Conservation (phyloP, 345 rosid genomes). For the Lumnitzera littorea region DNA sequence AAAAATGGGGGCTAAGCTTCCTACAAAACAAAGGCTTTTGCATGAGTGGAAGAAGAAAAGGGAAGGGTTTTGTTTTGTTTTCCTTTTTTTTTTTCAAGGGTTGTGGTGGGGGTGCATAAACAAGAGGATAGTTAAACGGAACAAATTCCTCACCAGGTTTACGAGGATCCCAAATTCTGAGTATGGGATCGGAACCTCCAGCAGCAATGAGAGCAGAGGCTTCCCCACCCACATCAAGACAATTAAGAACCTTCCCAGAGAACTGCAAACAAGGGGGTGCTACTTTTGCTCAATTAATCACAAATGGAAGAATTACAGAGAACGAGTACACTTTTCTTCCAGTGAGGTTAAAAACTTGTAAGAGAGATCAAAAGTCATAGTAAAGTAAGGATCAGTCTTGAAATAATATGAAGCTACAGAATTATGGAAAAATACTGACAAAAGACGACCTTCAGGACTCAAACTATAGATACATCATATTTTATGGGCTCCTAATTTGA, state of each 20-base stretch:
- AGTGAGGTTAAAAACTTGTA: neutral
- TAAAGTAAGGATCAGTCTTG: too few species aligned
- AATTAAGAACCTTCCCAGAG: constrained; percentile 75
- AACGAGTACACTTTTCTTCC: neutral
- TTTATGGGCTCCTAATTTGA: too few species aligned
- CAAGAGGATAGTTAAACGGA: neutral
- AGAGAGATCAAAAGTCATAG: too few species aligned
- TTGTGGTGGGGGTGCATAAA: neutral
- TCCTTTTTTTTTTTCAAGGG: too few species aligned
- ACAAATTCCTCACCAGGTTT: constrained; percentile 59
- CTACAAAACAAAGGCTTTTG: constrained; percentile 28
- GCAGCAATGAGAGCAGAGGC: constrained; percentile 84
- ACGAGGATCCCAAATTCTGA: constrained; percentile 97
- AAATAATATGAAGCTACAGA: too few species aligned
- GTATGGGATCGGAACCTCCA: constrained; percentile 82
- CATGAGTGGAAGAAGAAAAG: constrained; percentile 1
- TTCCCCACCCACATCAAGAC: constrained; percentile 90
- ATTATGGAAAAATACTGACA: too few species aligned
- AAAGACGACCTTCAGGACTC: too few species aligned
- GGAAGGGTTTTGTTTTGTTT: neutral
- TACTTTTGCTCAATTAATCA: neutral
- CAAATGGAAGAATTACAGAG: neutral
- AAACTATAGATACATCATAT: too few species aligned
- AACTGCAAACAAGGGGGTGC: constrained; percentile 34
- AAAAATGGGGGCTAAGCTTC: constrained; percentile 79